Base-by-base conservation (phyloP, 2,329 filamentous ascomycete genomes). In the Domatiomyces globalis region DNA sequence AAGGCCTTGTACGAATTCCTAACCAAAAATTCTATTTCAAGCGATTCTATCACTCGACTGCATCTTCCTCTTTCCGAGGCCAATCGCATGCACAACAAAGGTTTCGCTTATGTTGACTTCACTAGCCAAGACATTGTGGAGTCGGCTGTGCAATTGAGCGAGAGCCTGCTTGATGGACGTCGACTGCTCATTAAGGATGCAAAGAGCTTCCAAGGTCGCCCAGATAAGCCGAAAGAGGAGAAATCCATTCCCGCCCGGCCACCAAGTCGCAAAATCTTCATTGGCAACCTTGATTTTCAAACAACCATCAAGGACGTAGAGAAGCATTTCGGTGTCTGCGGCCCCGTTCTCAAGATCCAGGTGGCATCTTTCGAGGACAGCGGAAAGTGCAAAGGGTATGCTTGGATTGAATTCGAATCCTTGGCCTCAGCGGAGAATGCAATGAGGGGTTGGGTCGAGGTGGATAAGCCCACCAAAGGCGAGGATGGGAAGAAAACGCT, bases 301-400 rank as follows among this genome's bases (percentile, higher is more conserved):
- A 80, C 81, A 4, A 88, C 83, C 5, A 84, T 90, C 61, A 87
- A 95, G 50, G 81, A 87, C 60, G 69, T 98, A 48, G 74, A 80
- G 58, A 76, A 82, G 57, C 87, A 95, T 64, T 96, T 95, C 66
- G 76, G 77, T 47, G 86, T 83, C 65, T 96, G 90, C 65, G 92
- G 92, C 48, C 75, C 83, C 56, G 80, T 96, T 55, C 79, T 83
- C 49, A 85, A 85, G 71, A 78, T 87, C 57, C 90, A 94, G 69
- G 74, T 96, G 59, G 92, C 92, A 2, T 95, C 89, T 0, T 98
- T 98, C 64, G 87, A 96, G 67, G 94, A 98, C 67, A 84, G 84
- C 18, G 92, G 92, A 44, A 98, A 96, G 71, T 98, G 92, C 73
- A 96, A 96, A 71, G 94, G 92, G 17, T 98, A 84, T 69, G 92